phyloP scores from a whole-genome alignment of 441 rosid genomes.

The Brassica hybrid region DNA sequence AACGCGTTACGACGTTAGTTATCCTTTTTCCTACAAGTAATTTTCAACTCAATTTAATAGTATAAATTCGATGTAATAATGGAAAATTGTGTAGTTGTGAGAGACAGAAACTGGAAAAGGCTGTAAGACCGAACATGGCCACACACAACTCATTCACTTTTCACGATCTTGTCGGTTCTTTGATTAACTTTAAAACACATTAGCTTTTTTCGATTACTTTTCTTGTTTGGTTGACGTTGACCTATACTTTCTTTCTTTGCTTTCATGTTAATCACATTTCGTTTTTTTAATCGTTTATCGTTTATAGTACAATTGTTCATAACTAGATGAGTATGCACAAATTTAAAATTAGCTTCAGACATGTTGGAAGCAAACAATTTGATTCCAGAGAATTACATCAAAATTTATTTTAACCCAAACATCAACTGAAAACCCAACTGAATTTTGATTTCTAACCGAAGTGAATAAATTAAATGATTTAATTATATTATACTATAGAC shows the following conservation, averaged over 20 bases:
- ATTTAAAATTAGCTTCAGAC: neutral
- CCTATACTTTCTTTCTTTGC: neutral
- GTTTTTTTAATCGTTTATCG: neutral
- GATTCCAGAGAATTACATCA: neutral
- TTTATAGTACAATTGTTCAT: neutral
- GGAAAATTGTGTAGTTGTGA: slow-evolving; percentile 4
- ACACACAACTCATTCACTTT: slow-evolving; percentile 26
- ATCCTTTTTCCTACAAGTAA: neutral
- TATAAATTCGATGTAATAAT: neutral
- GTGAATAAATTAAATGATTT: neutral
- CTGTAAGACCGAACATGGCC: slow-evolving; percentile 40
- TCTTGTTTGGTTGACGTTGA: slow-evolving; percentile 17
- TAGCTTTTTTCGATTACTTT: slow-evolving; percentile 24
- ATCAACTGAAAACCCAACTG: neutral
- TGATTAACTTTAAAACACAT: slow-evolving; percentile 14
- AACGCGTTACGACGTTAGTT: neutral
- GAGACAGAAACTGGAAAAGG: slow-evolving; percentile 33
- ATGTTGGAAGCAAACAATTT: neutral
- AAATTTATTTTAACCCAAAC: neutral
- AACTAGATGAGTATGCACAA: neutral
- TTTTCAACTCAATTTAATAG: neutral
- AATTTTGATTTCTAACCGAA: neutral
- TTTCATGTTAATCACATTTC: neutral
- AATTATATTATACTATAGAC: neutral
- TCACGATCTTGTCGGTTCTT: slow-evolving; percentile 36